A percentile compares a stretch with the other conserved stretches of the same genome.
phyloP scores from a whole-genome alignment of 768 basidiomycete species.

The Neoboletus magnificus region DNA sequence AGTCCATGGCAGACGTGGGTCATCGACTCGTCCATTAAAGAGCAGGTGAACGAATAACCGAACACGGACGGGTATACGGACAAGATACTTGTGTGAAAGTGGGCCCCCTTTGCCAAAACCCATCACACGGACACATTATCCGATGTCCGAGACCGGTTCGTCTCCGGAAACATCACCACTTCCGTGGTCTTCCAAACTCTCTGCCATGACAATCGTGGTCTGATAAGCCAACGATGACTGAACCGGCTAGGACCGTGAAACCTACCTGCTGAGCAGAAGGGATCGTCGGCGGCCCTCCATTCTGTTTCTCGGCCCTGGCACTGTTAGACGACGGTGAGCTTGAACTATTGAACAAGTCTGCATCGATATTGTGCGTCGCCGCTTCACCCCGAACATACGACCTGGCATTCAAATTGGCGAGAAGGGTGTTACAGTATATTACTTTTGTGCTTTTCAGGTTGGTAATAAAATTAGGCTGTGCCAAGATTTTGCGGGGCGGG shows the following conservation, averaged over 20 bases:
- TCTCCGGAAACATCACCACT: background rate
- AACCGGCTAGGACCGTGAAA: background rate
- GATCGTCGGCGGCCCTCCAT: too few relatives aligned
- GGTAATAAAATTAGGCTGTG: too few relatives aligned
- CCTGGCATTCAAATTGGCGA: slow-evolving; percentile 11
- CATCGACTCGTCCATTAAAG: too few relatives aligned
- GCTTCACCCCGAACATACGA: background rate
- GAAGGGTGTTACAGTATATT: slow-evolving; percentile 14
- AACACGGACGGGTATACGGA: too few relatives aligned
- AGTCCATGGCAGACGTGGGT: too few relatives aligned
- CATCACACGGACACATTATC: background rate
- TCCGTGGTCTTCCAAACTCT: background rate
- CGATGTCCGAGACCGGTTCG: background rate
- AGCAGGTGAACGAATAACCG: too few relatives aligned
- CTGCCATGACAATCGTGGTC: background rate
- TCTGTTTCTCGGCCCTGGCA: background rate
- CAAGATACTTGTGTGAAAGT: background rate
- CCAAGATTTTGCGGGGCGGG: too few relatives aligned
- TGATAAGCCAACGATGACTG: background rate
- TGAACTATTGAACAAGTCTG: background rate
- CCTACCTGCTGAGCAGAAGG: background rate
- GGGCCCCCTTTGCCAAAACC: background rate
- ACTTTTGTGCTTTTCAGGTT: too few relatives aligned
- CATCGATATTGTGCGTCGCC: background rate
- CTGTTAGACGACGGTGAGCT: too few relatives aligned